Conservation (phyloP, 208 protist species). For the Trypanosomatidae sp. region DNA sequence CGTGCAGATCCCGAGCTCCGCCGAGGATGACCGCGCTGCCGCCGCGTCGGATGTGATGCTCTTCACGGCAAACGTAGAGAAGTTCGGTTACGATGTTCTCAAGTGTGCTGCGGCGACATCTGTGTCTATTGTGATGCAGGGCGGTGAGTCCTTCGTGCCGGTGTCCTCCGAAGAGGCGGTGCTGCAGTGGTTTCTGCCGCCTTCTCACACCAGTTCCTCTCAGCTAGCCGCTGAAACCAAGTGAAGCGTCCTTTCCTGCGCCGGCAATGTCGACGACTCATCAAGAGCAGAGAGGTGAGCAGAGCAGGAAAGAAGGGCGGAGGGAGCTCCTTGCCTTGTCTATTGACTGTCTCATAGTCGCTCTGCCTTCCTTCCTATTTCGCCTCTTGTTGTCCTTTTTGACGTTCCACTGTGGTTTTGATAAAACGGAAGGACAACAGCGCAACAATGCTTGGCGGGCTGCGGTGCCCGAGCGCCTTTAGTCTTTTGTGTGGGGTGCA, state of each 20-base stretch:
- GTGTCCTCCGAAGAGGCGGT: conserved; percentile 56
- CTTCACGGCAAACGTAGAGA: conserved; percentile 91
- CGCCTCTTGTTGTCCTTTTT: too few species aligned
- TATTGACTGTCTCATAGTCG: background rate
- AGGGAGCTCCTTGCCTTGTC: background rate
- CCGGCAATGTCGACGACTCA: background rate
- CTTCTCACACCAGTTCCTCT: background rate
- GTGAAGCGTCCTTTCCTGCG: background rate
- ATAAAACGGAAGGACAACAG: background rate
- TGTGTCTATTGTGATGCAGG: conserved; percentile 35
- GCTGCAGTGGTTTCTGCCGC: conserved; percentile 72
- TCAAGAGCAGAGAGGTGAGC: background rate
- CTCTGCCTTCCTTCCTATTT: background rate
- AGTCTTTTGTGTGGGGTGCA: background rate
- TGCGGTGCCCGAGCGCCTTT: background rate
- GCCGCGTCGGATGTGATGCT: conserved; percentile 75
- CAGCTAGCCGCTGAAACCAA: conserved; percentile 3
- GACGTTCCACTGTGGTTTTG: background rate
- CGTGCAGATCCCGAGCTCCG: conserved; percentile 29
- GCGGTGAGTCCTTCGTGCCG: conserved; percentile 31
- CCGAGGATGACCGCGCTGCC: conserved; percentile 27
- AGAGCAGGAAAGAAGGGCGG: background rate
- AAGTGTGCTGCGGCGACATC: conserved; percentile 52
- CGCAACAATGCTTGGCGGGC: background rate
- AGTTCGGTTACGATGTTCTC: conserved; percentile 89